These are phyloP conservation scores for Vickermania ingenoplastis DNA, from an alignment of 208 protist species.

Conservation along the genomic window DNA sequence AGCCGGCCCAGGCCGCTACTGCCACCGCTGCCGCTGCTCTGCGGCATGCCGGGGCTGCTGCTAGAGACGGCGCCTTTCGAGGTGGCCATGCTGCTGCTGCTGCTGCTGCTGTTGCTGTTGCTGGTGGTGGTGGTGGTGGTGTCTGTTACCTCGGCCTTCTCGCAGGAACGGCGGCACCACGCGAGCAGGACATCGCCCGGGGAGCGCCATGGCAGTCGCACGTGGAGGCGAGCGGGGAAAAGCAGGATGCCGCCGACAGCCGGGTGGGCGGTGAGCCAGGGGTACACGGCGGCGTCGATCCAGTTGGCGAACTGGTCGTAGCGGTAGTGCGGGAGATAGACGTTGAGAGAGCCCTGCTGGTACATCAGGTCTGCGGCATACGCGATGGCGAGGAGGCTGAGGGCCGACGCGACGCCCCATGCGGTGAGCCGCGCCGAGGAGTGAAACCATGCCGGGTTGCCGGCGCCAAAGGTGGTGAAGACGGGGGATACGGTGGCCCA, in stretches of 20 bases:
- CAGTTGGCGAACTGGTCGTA: conserved; percentile 23
- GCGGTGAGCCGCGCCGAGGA: conserved; percentile 12
- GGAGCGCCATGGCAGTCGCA: not conserved
- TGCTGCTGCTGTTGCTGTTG: not conserved
- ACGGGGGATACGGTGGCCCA: conserved; percentile 16
- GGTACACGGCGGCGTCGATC: conserved; percentile 7
- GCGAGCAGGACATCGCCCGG: not conserved
- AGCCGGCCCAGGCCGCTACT: not conserved
- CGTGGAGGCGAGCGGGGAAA: not conserved
- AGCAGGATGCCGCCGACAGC: not conserved
- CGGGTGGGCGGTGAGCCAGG: conserved; percentile 2
- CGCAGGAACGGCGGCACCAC: not conserved
- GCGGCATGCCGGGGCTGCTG: not conserved
- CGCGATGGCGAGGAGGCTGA: not conserved
- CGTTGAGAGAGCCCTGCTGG: conserved; percentile 26
- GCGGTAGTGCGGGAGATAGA: conserved; percentile 26
- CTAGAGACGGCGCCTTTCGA: not conserved
- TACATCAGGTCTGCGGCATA: conserved; percentile 33
- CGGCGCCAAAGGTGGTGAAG: conserved; percentile 7
- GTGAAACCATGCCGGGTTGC: conserved; percentile 9
- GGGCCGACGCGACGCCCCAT: conserved; percentile 21
- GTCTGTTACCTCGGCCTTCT: not conserved
- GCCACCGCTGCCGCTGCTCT: not conserved
- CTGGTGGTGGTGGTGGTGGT: not conserved
- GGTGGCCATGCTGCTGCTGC: not conserved